Percentiles rank a stretch among this genome's conserved stretches.
Evolutionary conservation across 2,329 filamentous ascomycete species (phyloP).

Genomic region (Chrysoporthe cubensis): DNA sequence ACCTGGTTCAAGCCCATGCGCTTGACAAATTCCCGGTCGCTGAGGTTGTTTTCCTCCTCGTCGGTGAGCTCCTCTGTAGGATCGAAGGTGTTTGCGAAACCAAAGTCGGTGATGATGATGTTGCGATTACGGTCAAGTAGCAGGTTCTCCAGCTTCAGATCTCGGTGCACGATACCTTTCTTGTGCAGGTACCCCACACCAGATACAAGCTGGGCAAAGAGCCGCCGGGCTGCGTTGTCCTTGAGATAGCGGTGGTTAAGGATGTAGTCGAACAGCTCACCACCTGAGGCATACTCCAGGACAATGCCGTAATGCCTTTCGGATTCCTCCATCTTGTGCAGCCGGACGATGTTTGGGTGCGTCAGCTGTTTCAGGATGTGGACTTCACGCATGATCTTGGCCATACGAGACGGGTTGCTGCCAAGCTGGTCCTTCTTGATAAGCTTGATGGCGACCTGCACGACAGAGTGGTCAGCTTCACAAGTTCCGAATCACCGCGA

Average conservation of each 20-base stretch:
- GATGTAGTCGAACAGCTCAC: constrained; percentile 98
- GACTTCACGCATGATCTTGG: constrained; percentile 98
- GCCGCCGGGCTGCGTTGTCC: constrained; percentile 83
- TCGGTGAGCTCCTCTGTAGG: constrained; percentile 84
- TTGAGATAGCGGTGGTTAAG: constrained; percentile 96
- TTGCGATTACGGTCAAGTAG: constrained; percentile 95
- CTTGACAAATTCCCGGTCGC: constrained; percentile 87
- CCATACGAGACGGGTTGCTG: constrained; percentile 82
- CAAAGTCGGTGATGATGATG: constrained; percentile 99
- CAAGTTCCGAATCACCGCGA: neutral
- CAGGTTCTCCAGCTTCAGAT: constrained; percentile 95
- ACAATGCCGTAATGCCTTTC: constrained; percentile 98
- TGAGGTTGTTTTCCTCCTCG: constrained; percentile 85
- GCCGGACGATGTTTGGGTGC: constrained; percentile 93
- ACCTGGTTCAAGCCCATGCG: constrained; percentile 81
- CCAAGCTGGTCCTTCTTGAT: constrained; percentile 92
- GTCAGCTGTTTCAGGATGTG: constrained; percentile 83
- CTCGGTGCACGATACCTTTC: constrained; percentile 96
- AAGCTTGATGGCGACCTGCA: constrained; percentile 91
- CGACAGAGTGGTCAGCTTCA: constrained; percentile 6
- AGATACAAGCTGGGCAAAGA: constrained; percentile 95
- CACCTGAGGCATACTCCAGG: constrained; percentile 95
- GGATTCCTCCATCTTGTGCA: constrained; percentile 99
- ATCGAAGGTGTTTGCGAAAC: constrained; percentile 97
- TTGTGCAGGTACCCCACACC: constrained; percentile 98